Evolutionary conservation across 2,329 filamentous ascomycete genomes (phyloP).

Genomic region (Colletotrichum kahawae): DNA sequence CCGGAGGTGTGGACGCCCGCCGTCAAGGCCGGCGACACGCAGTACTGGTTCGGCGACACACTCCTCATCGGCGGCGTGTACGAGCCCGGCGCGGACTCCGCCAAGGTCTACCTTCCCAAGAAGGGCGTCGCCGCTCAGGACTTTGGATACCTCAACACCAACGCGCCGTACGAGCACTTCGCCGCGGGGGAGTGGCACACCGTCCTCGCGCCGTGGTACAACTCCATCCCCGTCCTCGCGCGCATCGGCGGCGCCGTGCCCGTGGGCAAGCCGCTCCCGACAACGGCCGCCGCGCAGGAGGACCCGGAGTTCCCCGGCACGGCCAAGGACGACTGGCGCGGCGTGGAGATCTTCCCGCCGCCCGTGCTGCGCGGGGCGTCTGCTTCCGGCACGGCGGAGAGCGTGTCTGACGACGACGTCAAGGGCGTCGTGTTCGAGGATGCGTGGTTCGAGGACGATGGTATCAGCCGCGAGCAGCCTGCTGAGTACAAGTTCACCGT

Average conservation of each 20-base stretch:
- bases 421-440: constrained; percentile 30
- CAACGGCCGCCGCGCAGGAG: constrained; percentile 37
- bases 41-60: constrained; percentile 75
- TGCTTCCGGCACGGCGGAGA: neutral
- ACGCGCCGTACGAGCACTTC: constrained; percentile 64
- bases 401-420: neutral
- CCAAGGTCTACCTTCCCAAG: constrained; percentile 66
- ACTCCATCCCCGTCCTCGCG: constrained; percentile 43
- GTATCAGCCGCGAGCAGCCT: constrained; percentile 27
- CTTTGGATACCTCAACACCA: constrained; percentile 67
- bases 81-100: constrained; percentile 58
- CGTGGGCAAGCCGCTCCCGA: constrained; percentile 41
- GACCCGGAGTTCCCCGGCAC: constrained; percentile 42
- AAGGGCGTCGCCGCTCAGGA: constrained; percentile 51
- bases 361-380: constrained; percentile 10
- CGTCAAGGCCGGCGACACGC: constrained; percentile 68
- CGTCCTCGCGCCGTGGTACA: constrained; percentile 46
- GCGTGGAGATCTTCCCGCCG: constrained; percentile 48
- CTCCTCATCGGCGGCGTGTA: constrained; percentile 73
- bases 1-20: constrained; percentile 67
- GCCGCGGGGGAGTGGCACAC: constrained; percentile 45
- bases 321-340: constrained; percentile 46
- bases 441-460: constrained; percentile 44
- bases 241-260: constrained; percentile 44
- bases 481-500: constrained; percentile 12